phyloP scores from a whole-genome alignment of 345 rosid genomes.

The Brassica juncea region DNA sequence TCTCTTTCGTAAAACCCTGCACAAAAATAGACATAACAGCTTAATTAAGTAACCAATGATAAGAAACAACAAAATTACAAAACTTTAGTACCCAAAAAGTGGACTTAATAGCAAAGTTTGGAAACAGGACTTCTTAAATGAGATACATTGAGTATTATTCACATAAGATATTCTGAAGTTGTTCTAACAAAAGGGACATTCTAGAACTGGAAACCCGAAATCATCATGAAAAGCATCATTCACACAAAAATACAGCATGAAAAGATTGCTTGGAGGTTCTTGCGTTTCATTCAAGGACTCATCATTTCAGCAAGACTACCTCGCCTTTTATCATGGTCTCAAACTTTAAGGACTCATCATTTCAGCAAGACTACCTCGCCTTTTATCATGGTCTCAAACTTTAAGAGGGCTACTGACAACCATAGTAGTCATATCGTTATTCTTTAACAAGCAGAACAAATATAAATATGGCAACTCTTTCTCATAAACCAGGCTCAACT shows the following conservation, averaged over 20 bases:
- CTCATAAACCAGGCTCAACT: neutral
- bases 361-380: neutral
- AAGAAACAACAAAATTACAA: neutral
- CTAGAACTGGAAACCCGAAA: slow-evolving; percentile 1
- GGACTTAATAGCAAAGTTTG: neutral
- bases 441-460: neutral
- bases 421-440: neutral
- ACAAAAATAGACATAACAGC: slow-evolving; percentile 21
- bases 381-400: neutral
- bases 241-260: neutral
- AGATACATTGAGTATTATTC: neutral
- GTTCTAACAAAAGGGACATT: neutral
- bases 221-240: neutral
- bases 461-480: neutral
- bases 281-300: neutral
- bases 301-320: neutral
- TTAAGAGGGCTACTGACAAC: neutral
- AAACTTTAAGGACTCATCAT: neutral
- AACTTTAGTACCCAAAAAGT: slow-evolving; percentile 15
- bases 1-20: slow-evolving; percentile 98
- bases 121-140: neutral
- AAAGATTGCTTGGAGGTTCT: neutral
- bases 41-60: slow-evolving; percentile 3
- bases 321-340: neutral
- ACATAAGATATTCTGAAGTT: neutral